These are phyloP conservation scores for Xylaria multiplex DNA, from an alignment of 2,329 filamentous ascomycete species.

Conservation along the genomic window DNA sequence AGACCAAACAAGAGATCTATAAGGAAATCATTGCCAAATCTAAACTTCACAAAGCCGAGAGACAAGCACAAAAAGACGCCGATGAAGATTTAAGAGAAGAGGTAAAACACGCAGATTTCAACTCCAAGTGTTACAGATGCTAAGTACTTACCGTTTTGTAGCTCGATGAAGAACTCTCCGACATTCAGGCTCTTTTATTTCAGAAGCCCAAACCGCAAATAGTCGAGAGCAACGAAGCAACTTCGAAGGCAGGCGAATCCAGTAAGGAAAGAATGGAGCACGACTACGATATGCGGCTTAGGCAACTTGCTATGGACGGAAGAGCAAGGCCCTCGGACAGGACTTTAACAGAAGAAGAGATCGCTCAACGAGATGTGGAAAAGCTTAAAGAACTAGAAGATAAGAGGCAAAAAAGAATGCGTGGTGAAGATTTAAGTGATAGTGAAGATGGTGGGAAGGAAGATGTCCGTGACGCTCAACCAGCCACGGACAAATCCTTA, in stretches of 20 bases:
- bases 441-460: slow-evolving; percentile 52
- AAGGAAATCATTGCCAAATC: slow-evolving; percentile 98
- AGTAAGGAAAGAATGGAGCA: slow-evolving; percentile 78
- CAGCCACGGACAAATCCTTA: slow-evolving; percentile 1
- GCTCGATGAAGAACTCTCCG: slow-evolving; percentile 83
- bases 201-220: slow-evolving; percentile 54
- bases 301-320: slow-evolving; percentile 84
- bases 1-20: slow-evolving; percentile 97
- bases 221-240: slow-evolving; percentile 43
- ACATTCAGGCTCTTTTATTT: slow-evolving; percentile 78
- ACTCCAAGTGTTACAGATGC: neutral
- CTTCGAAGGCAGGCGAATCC: slow-evolving; percentile 58
- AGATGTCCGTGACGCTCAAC: slow-evolving; percentile 32
- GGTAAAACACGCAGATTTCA: slow-evolving; percentile 18
- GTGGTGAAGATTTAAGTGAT: slow-evolving; percentile 69
- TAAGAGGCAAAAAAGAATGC: slow-evolving; percentile 85
- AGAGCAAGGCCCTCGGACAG: slow-evolving; percentile 86
- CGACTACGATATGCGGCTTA: slow-evolving; percentile 86
- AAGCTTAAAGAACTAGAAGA: slow-evolving; percentile 83
- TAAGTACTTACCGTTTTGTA: slow-evolving; percentile 53
- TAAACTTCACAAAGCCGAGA: slow-evolving; percentile 92
- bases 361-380: slow-evolving; percentile 78
- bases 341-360: slow-evolving; percentile 92
- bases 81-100: slow-evolving; percentile 77
- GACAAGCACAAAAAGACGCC: slow-evolving; percentile 90